Evolutionary conservation across 352 stramenopile species (phyloP), one percentile per base, ranked within the genome.

Genomic region (Lagenidium sp.): DNA sequence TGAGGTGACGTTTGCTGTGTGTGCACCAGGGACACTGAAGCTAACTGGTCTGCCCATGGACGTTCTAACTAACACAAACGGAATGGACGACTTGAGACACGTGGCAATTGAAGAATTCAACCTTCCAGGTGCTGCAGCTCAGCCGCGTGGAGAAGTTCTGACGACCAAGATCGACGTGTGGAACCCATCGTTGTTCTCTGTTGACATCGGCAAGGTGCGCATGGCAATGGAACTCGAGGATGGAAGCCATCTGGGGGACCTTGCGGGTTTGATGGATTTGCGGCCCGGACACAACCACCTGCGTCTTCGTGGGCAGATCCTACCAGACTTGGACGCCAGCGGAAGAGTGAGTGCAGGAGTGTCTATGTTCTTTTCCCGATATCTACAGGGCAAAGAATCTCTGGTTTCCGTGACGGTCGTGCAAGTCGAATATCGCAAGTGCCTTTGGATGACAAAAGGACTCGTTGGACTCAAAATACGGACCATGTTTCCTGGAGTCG

Each of bases 161-260:
- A 47, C 59, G 26, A 74, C 75, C 0, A 56, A 68, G 26, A 83
- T 90, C 47, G 59, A 69, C 38, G 68, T 90, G 20, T 63, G 50
- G 52, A 90, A 90, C 24, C 77, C 77, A 10, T 87, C 74, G 22
- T 44, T 87, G 4, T 90, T 85, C 36, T 57, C 57, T 3, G 73
- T 87, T 1, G 69, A 68, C 6, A 77, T 90, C 44, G 77, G 77
- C 16, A 65, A 47, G 4, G 56, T 88, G 4, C 44, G 47, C 23
- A 85, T 90, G 73, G 41, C 60, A 2, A 59, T 90, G 4, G 59
- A 49, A 29, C 35, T 82, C 11, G 57, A 44, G 5, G 47, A 35
- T 6, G 47, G 36, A 55, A 26, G 26, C 52, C 18, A 63, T 68
- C 20, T 71, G 82, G 37, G 77, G 77, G 19, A 26, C 47, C 19